phyloP scores from a whole-genome alignment of 2,329 filamentous ascomycete species.

The Esteya vermicola region DNA sequence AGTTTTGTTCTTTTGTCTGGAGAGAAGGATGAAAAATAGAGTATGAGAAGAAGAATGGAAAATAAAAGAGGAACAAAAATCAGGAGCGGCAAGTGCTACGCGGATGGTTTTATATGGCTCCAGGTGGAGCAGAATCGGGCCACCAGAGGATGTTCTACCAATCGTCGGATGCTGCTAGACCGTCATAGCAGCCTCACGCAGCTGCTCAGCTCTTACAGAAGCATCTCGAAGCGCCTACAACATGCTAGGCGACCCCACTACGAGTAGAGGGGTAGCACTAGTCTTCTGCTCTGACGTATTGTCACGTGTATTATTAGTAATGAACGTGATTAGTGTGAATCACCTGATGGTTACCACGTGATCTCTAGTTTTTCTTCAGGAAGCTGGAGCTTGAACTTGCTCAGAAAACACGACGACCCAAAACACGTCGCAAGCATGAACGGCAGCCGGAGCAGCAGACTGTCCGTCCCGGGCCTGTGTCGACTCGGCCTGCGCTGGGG shows the following conservation, averaged over 20 bases:
- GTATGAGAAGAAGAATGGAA: background rate
- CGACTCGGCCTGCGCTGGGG: background rate
- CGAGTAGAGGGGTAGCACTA: too few species aligned
- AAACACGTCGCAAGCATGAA: slow-evolving; percentile 8
- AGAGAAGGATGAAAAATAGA: background rate
- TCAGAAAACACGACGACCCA: background rate
- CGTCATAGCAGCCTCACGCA: background rate
- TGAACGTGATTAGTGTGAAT: too few species aligned
- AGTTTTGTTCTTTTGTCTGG: background rate
- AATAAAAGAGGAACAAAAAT: background rate
- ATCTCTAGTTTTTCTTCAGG: too few species aligned
- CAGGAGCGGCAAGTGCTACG: background rate
- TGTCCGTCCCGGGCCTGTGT: slow-evolving; percentile 17
- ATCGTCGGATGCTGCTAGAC: slow-evolving; percentile 1
- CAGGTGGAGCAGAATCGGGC: background rate
- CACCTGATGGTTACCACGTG: too few species aligned
- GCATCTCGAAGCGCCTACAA: slow-evolving; percentile 10
- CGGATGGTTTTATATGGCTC: background rate
- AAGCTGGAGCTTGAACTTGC: too few species aligned
- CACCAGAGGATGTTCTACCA: too few species aligned
- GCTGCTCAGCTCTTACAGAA: slow-evolving; percentile 3
- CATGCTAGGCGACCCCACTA: too few species aligned
- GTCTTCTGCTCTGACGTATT: background rate
- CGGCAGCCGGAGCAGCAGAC: slow-evolving; percentile 5
- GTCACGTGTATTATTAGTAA: background rate